Evolutionary conservation across 2,329 filamentous ascomycete species (phyloP).

Genomic region (Claviceps sp.): DNA sequence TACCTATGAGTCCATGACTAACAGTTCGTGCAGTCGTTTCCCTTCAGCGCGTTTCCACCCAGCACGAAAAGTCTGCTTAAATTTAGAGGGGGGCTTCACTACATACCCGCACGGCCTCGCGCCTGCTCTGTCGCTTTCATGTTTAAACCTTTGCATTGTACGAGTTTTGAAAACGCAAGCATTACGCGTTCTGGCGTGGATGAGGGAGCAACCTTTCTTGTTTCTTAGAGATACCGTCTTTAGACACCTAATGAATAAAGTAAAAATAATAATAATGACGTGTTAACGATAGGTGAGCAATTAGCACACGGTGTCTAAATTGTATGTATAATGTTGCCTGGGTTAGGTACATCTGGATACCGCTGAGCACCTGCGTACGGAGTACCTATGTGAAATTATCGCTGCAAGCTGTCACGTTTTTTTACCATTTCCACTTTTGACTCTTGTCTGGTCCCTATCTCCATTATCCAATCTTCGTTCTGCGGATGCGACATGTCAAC

Average conservation of each 20-base stretch:
- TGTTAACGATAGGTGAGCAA: background rate
- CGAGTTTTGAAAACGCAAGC: constrained; percentile 20
- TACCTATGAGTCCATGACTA: constrained; percentile 24
- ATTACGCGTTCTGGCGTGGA: constrained; percentile 20
- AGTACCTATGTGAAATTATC: no score
- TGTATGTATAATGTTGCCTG: no score
- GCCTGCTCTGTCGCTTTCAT: constrained; percentile 25
- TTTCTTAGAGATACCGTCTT: constrained; percentile 22
- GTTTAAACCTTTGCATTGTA: constrained; percentile 27
- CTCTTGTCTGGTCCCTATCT: no score
- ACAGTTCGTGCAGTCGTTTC: constrained; percentile 57
- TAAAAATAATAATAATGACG: constrained; percentile 12
- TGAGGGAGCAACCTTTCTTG: constrained; percentile 24
- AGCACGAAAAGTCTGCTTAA: constrained; percentile 80
- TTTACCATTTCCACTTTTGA: no score
- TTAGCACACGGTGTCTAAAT: background rate
- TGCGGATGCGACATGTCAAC: no score
- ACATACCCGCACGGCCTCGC: constrained; percentile 25
- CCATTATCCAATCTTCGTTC: no score
- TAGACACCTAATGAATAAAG: constrained; percentile 32
- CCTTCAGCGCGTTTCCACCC: constrained; percentile 77
- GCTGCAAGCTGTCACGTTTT: no score
- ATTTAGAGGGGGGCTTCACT: constrained; percentile 16
- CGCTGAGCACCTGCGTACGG: no score
- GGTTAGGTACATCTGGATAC: no score